Conservation (phyloP, 2,329 filamentous ascomycete genomes). For the Colletotrichum neosansevieriae region DNA sequence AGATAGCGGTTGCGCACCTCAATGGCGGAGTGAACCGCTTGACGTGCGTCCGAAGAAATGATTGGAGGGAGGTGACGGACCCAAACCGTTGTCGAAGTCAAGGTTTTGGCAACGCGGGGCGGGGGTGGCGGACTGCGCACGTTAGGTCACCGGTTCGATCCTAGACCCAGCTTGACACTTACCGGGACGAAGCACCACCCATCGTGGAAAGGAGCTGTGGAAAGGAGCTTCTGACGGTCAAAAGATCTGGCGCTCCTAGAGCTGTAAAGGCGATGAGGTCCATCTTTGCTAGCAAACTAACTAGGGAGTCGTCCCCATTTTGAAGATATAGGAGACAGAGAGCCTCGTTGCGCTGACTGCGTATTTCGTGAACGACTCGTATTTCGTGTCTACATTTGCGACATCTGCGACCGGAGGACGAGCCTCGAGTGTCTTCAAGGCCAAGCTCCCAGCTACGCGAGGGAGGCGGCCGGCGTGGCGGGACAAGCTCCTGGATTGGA, state of each 20-base stretch:
- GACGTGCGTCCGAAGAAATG: slow-evolving; percentile 26
- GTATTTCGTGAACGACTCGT: slow-evolving; percentile 12
- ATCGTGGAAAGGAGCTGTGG: slow-evolving; percentile 8
- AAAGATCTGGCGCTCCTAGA: slow-evolving; percentile 16
- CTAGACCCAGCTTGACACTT: not conserved
- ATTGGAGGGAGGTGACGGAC: slow-evolving; percentile 40
- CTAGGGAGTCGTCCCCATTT: not conserved
- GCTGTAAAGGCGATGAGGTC: not conserved
- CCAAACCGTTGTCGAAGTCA: slow-evolving; percentile 32
- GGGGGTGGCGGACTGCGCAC: slow-evolving; percentile 23
- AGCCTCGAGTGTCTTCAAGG: slow-evolving; percentile 12
- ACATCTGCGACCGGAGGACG: not conserved
- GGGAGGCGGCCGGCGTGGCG: slow-evolving; percentile 2
- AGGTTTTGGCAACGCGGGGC: slow-evolving; percentile 35
- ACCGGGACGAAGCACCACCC: slow-evolving; percentile 33
- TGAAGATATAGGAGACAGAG: not conserved
- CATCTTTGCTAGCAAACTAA: not conserved
- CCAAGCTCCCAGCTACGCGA: not conserved
- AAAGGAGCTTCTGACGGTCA: not conserved
- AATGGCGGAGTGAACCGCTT: slow-evolving; percentile 30
- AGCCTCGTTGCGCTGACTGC: not conserved
- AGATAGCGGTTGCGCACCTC: slow-evolving; percentile 33
- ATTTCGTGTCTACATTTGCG: slow-evolving; percentile 27
- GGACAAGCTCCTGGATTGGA: slow-evolving; percentile 5
- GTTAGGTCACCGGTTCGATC: not conserved